Evolutionary conservation across 768 basidiomycete species (phyloP), one percentile per base, ranked within the genome.

Genomic region (Lactarius sp.): DNA sequence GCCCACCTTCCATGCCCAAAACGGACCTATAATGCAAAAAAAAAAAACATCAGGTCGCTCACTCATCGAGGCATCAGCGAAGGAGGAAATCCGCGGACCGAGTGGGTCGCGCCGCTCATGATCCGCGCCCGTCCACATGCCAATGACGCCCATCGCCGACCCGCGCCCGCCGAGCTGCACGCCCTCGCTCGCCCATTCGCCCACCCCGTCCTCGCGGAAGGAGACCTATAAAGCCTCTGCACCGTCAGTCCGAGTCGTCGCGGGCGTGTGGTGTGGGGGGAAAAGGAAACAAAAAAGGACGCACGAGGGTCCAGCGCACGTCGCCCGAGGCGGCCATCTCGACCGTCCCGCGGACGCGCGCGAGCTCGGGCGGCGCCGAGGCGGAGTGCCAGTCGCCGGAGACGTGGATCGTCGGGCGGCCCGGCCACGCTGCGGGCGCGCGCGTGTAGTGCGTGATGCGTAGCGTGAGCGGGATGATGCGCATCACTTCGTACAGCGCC

Each of bases 101-200:
- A 81, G 66, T 1, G 79, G 80, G 67, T 79, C 79, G 6, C 70
- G 71, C 4, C 62, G 60, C 64, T 79, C 79, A 65, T 84, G 83
- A 18, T 69, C 69, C 14, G 78, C 79, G 8, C 81, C 81, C 0
- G 84, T 84, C 83, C 83, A 85, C 73, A 79, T 68, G 8, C 83
- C 84, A 1, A 86, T 73, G 2, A 83, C 70, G 9, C 85, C 85
- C 22, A 77, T 69, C 0, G 77, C 78, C n/a, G 81, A 81, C 6
- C 82, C 82, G 16, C 81, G 72, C 2, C 78, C 79, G 13, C 85
- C 85, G 12, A 85, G 70, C 63, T 86, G 84, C 0, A 85, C 73
- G n/a, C 77, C 81, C 64, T 86, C 84, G 13, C 77, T 79, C 1
- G 74, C 72, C 84, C 84, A 85, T 64, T 83, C 78, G 0, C 78